Evolutionary conservation across 257 asterid genomes (phyloP).

Genomic region (Solanum lycopersicoides): DNA sequence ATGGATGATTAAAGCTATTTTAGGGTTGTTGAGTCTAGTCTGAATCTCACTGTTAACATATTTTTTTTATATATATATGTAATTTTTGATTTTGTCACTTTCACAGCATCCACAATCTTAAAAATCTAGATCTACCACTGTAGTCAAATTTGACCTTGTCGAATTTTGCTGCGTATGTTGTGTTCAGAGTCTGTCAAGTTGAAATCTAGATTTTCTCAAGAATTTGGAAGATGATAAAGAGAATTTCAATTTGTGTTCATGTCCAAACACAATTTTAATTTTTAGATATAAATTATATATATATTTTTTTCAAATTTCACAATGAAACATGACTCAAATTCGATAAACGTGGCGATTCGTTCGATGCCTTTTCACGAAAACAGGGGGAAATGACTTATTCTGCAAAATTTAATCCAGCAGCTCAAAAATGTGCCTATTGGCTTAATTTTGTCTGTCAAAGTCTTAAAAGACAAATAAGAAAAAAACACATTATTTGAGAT

Average conservation of each 20-base stretch:
- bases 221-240: neutral
- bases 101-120: no score
- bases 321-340: accelerated
- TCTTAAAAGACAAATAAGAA: neutral
- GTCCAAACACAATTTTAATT: neutral
- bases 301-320: neutral
- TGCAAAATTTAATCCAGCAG: neutral
- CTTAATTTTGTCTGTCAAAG: neutral
- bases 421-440: neutral
- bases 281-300: neutral
- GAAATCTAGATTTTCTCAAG: neutral
- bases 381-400: neutral
- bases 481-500: neutral
- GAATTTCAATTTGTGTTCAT: neutral
- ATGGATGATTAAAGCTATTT: neutral
- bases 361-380: neutral
- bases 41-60: neutral
- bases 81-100: no score
- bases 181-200: neutral
- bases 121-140: no score
- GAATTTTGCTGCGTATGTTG: neutral
- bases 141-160: accelerated
- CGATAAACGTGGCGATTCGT: neutral
- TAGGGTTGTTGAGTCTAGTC: no score
- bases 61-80: no score